These are phyloP conservation scores for Fagopyrum esculentum DNA, from an alignment of 148 eudicot species.

Conservation along the genomic window DNA sequence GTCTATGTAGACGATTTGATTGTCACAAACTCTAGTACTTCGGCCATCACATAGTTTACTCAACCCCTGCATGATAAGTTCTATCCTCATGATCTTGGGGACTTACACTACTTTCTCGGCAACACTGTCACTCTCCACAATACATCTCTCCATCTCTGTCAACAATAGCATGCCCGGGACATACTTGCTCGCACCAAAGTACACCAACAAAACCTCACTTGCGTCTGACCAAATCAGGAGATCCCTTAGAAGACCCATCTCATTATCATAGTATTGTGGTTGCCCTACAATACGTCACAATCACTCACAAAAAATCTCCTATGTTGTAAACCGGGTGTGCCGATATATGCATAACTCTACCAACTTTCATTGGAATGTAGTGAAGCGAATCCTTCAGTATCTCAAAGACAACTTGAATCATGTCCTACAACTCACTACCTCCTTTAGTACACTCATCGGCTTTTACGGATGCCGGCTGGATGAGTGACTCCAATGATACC, in stretches of 20 bases:
- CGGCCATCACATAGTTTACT: neutral
- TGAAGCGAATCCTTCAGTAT: neutral
- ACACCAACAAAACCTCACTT: neutral
- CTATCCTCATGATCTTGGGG: neutral
- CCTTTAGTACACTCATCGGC: neutral
- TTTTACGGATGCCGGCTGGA: neutral
- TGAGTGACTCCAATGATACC: neutral
- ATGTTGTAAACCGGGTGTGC: neutral
- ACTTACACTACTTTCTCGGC: neutral
- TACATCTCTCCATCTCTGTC: neutral
- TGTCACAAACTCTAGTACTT: neutral
- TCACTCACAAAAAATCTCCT: neutral
- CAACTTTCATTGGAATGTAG: neutral
- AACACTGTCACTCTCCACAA: neutral
- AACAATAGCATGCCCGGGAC: neutral
- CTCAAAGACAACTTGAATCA: neutral
- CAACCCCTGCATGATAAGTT: neutral
- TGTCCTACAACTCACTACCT: neutral
- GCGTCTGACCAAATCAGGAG: neutral
- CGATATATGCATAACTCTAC: neutral
- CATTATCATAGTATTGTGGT: neutral
- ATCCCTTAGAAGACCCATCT: neutral
- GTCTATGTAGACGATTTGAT: neutral
- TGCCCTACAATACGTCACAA: neutral
- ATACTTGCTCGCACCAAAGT: neutral